Conservation (phyloP, 441 rosid genomes). For the Adansonia madagascariensis region DNA sequence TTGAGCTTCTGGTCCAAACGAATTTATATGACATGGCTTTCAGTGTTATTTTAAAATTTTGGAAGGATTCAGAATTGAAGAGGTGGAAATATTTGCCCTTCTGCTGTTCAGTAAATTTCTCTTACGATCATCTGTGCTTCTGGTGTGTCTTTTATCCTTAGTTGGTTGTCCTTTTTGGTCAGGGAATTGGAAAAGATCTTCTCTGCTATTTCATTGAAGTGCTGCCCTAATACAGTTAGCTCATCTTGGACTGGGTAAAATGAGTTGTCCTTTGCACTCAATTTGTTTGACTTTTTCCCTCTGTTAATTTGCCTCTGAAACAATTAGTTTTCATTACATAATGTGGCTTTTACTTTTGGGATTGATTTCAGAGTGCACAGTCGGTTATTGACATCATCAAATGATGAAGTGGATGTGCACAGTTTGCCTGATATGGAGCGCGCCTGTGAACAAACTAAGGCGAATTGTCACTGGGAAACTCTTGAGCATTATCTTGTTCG, state of each 20-base stretch:
- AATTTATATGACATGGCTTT: conserved; percentile 88
- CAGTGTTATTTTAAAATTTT: conserved; percentile 77
- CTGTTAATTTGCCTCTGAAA: conserved; percentile 18
- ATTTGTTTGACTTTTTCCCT: conserved; percentile 10
- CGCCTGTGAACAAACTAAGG: conserved; percentile 46
- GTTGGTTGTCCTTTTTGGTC: conserved; percentile 25
- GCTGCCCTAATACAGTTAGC: conserved; percentile 67
- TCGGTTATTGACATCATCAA: conserved; percentile 69
- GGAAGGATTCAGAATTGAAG: conserved; percentile 76
- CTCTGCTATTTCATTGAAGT: conserved; percentile 74
- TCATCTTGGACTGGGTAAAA: conserved; percentile 55
- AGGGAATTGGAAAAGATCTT: conserved; percentile 94
- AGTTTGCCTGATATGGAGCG: conserved; percentile 57
- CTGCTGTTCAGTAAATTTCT: conserved; percentile 17
- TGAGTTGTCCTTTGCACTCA: conserved; percentile 16
- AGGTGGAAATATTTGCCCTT: conserved; percentile 48
- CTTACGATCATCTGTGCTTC: conserved; percentile 16
- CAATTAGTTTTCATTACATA: conserved; percentile 13
- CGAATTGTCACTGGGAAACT: conserved; percentile 78
- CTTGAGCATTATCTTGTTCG: conserved; percentile 91
- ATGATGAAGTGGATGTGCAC: conserved; percentile 54
- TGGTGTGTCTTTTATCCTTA: conserved; percentile 22
- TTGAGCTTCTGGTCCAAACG: conserved; percentile 73
- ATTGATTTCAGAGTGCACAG: conserved; percentile 52
- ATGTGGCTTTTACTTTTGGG: conserved; percentile 33